Evolutionary conservation across 257 asterid genomes (phyloP), one percentile per base, ranked within the genome.

Genomic region (Petunia secreta): DNA sequence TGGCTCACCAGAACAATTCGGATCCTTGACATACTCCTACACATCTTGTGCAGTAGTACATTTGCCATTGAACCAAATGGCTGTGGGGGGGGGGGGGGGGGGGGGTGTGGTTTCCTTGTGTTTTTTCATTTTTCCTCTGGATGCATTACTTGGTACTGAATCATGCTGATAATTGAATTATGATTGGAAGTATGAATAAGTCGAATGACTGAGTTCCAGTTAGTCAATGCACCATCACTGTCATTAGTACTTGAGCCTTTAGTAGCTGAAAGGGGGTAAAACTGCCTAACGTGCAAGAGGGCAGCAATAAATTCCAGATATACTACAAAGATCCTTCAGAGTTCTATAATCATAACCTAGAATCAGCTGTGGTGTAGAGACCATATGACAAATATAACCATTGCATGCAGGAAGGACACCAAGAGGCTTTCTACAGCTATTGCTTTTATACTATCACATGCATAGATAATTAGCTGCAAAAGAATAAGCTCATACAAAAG

Each of bases 221-320:
- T 52, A 71, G 77, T 34, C 77, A 46, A 71, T 71, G 60, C 60
- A 69, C 34, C 59, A 69, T 59, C 50, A 69, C 41, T 69, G 77
- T 46, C 60, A 71, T 48, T 71, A 6, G 44, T 36, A 46, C 44
- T 11, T 71, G 77, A 48, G 44, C 43, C 77, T 48, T 71, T 48
- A 25, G 25, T 25, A 34, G 44, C 44, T 44, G 25, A 48, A 34
- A 71, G 60, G 60, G 41, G 48, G 34, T 71, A 10, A 34, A 48
- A 68, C 40, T 16, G 55, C 54, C 15, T 40, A 66, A 14, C 14
- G 8, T 41, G 37, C 53, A 66, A n/a, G n/a, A 13, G 13, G 37
- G 3, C 37, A 43, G 7, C 55, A 67, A 67, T 67, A 4, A 67
- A 67, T 2, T n/a, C 37, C 15, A 43, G 55, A 11, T 15, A 67